Evolutionary conservation across 768 basidiomycete species (phyloP).

Genomic region (Favolaschia claudopus): DNA sequence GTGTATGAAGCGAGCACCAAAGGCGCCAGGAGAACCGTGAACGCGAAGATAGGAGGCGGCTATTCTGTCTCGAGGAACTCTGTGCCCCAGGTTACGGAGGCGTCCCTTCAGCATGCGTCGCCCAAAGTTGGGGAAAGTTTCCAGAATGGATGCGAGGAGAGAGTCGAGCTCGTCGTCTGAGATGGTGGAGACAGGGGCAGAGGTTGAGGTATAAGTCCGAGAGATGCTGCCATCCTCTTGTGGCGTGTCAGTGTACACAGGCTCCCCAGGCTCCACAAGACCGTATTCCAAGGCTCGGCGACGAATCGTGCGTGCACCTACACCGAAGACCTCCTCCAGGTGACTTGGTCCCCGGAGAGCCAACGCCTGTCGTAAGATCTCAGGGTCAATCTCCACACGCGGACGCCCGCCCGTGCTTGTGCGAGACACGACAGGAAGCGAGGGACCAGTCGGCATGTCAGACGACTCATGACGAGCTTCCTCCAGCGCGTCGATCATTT

Average conservation of each 20-base stretch:
- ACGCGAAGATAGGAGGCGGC: slow-evolving; percentile 22
- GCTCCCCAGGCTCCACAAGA: slow-evolving; percentile 6
- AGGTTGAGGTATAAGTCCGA: background rate
- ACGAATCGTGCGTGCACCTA: background rate
- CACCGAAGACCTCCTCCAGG: background rate
- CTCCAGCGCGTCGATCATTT: slow-evolving; percentile 26
- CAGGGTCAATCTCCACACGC: slow-evolving; percentile 29
- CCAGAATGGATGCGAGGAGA: slow-evolving; percentile 22
- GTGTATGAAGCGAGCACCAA: slow-evolving; percentile 34
- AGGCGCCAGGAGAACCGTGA: slow-evolving; percentile 27
- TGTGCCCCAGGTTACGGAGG: slow-evolving; percentile 25
- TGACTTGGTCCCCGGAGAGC: slow-evolving; percentile 16
- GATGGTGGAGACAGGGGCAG: slow-evolving; percentile 22
- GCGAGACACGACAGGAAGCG: background rate
- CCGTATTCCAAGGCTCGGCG: slow-evolving; percentile 24
- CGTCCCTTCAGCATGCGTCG: slow-evolving; percentile 31
- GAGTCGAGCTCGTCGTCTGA: slow-evolving; percentile 32
- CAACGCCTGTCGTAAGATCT: slow-evolving; percentile 33
- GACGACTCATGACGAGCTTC: slow-evolving; percentile 14
- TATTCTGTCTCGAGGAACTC: slow-evolving; percentile 26
- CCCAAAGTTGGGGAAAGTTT: slow-evolving; percentile 33
- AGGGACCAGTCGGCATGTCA: slow-evolving; percentile 14
- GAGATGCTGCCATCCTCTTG: background rate
- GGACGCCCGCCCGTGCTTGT: slow-evolving; percentile 25
- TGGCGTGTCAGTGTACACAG: slow-evolving; percentile 13